Percentiles rank a stretch among this genome's conserved stretches.
phyloP scores from a whole-genome alignment of 2,329 filamentous ascomycete genomes.

The Xylariaceae sp. region DNA sequence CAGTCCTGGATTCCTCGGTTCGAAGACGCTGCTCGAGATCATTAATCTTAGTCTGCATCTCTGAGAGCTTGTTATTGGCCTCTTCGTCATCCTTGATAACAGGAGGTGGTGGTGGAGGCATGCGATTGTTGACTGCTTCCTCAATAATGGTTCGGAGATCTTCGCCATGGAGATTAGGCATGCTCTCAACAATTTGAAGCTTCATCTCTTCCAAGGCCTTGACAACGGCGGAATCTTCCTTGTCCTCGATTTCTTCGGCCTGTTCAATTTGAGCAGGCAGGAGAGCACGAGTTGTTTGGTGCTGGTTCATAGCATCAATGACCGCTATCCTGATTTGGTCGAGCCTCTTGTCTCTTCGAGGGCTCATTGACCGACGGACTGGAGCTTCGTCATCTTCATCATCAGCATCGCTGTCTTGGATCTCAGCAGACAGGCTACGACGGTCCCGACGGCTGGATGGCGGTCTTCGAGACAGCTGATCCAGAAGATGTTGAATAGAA shows the following conservation, averaged over 20 bases:
- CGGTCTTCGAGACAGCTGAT: slow-evolving; percentile 51
- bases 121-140: slow-evolving; percentile 55
- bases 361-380: slow-evolving; percentile 67
- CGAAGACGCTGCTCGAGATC: slow-evolving; percentile 28
- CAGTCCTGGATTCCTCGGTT: slow-evolving; percentile 23
- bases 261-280: slow-evolving; percentile 27
- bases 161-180: slow-evolving; percentile 44
- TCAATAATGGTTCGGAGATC: slow-evolving; percentile 61
- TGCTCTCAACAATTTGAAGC: slow-evolving; percentile 45
- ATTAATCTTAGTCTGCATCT: slow-evolving; percentile 56
- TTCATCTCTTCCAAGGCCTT: slow-evolving; percentile 65
- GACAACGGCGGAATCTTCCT: slow-evolving; percentile 50
- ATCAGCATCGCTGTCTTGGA: slow-evolving; percentile 83
- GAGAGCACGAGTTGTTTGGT: slow-evolving; percentile 42
- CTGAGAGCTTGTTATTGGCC: slow-evolving; percentile 50
- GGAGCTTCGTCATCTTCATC: slow-evolving; percentile 79
- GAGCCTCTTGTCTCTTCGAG: slow-evolving; percentile 70
- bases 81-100: slow-evolving; percentile 46
- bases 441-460: slow-evolving; percentile 55
- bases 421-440: slow-evolving; percentile 66
- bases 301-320: slow-evolving; percentile 65
- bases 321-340: slow-evolving; percentile 76
- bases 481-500: slow-evolving; percentile 68
- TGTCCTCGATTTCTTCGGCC: slow-evolving; percentile 24
- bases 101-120: slow-evolving; percentile 47